Conservation (phyloP, 73 alveolate genomes). For the Blepharisma japonicum region DNA sequence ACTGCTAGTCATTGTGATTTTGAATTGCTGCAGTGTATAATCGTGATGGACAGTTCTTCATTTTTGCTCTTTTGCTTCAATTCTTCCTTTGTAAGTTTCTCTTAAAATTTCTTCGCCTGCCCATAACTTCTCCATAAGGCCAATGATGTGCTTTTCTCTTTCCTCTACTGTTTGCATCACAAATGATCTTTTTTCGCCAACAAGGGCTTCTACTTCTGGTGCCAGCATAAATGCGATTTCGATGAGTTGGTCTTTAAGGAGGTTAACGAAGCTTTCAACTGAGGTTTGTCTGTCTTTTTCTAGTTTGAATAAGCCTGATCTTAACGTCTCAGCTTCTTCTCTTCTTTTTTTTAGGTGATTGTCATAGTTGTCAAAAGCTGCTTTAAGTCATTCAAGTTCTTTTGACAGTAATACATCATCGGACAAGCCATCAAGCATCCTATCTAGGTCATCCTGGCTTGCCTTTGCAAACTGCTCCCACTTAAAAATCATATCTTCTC, state of each 20-base stretch:
- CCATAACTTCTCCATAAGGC: slow-evolving; percentile 30
- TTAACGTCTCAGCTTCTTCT: slow-evolving; percentile 44
- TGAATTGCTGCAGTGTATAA: slow-evolving; percentile 49
- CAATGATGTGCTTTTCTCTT: slow-evolving; percentile 31
- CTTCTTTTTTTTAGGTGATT: slow-evolving; percentile 46
- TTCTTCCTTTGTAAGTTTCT: slow-evolving; percentile 33
- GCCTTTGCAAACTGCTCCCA: slow-evolving; percentile 52
- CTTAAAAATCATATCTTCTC: slow-evolving; percentile 44
- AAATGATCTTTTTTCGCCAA: slow-evolving; percentile 35
- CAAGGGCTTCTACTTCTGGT: slow-evolving; percentile 63
- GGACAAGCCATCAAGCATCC: slow-evolving; percentile 44
- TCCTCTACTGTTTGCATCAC: slow-evolving; percentile 45
- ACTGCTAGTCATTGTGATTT: slow-evolving; percentile 40
- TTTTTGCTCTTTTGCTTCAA: slow-evolving; percentile 48
- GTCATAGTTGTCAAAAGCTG: slow-evolving; percentile 49
- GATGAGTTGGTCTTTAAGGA: slow-evolving; percentile 44
- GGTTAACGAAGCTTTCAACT: slow-evolving; percentile 35
- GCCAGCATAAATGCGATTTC: slow-evolving; percentile 62
- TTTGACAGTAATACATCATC: slow-evolving; percentile 55
- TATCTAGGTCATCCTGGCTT: slow-evolving; percentile 45
- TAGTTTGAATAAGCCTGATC: slow-evolving; percentile 40
- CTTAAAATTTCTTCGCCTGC: slow-evolving; percentile 40
- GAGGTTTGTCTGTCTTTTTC: slow-evolving; percentile 49
- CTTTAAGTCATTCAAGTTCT: slow-evolving; percentile 55
- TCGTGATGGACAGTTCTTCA: slow-evolving; percentile 58